Evolutionary conservation across 225 moss, liverwort and hornwort species (phyloP).

Genomic region (Polytrichum formosum): DNA sequence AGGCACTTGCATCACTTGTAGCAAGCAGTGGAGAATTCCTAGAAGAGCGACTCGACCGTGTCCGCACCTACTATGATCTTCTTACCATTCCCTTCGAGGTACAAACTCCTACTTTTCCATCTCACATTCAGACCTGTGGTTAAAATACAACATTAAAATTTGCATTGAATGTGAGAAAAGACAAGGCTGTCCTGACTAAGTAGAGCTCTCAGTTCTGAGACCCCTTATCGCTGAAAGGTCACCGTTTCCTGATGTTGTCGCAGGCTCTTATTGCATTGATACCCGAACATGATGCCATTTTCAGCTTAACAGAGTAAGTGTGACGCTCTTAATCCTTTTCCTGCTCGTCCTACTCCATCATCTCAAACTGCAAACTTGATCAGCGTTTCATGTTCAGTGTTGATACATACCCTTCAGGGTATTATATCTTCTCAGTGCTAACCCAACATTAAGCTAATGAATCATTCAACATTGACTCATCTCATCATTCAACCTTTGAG

Average conservation of each 20-base stretch:
- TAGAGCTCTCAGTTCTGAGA: too few relatives aligned
- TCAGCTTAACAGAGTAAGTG: slow-evolving; percentile 45
- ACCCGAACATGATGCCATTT: slow-evolving; percentile 46
- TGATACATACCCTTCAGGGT: background rate
- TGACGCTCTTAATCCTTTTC: background rate
- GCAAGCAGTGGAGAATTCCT: slow-evolving; percentile 62
- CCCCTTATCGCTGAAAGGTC: too few relatives aligned
- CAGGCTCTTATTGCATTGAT: slow-evolving; percentile 47
- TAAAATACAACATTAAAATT: too few relatives aligned
- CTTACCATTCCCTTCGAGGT: slow-evolving; percentile 91
- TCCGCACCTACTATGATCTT: slow-evolving; percentile 79
- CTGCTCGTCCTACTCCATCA: slow-evolving; percentile 1
- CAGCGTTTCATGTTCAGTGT: background rate
- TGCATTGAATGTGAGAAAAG: too few relatives aligned
- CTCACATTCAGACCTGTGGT: background rate
- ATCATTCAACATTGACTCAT: too few relatives aligned
- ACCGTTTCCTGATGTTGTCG: slow-evolving; percentile 2
- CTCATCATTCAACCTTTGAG: too few relatives aligned
- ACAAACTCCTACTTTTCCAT: slow-evolving; percentile 1
- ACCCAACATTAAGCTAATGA: too few relatives aligned
- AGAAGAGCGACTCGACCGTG: slow-evolving; percentile 79
- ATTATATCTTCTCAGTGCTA: background rate
- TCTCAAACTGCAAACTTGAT: background rate
- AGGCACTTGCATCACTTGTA: slow-evolving; percentile 85
- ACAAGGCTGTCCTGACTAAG: too few relatives aligned